These are phyloP conservation scores for Yamadazyma spencermartinsiae DNA, from an alignment of 1,139 yeast genomes.

Conservation along the genomic window DNA sequence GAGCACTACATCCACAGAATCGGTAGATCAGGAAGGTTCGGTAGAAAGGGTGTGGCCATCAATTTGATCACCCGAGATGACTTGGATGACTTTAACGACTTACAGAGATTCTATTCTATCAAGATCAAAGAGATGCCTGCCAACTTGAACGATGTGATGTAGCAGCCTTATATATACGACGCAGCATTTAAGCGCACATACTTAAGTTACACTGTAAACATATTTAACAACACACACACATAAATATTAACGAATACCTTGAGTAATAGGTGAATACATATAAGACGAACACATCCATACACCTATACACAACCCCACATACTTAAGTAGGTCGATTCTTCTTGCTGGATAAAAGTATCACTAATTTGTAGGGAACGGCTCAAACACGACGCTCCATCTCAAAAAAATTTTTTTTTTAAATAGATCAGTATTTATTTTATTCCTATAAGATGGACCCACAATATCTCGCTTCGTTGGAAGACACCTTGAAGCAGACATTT, in stretches of 20 bases:
- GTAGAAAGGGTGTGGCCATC: conserved; percentile 93
- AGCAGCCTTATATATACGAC: no score
- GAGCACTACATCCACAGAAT: conserved; percentile 93
- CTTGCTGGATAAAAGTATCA: no score
- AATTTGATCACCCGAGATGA: conserved; percentile 82
- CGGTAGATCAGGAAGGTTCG: conserved; percentile 94
- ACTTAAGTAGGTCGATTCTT: no score
- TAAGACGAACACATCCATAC: no score
- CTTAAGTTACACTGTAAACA: no score
- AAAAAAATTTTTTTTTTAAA: conserved; percentile 4
- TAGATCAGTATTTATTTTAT: neutral
- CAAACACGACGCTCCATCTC: conserved; percentile 5
- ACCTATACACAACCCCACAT: no score
- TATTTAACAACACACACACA: no score
- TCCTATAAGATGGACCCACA: conserved; percentile 58
- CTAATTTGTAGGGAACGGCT: no score
- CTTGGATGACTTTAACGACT: conserved; percentile 54
- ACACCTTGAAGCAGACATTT: conserved; percentile 71
- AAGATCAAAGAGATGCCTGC: conserved; percentile 88
- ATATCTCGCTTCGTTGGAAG: conserved; percentile 69
- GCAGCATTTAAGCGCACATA: no score
- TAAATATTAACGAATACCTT: no score
- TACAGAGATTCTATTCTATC: conserved; percentile 76
- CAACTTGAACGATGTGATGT: conserved; percentile 51
- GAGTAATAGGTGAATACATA: no score